A percentile compares a stretch with the other conserved stretches of the same genome.
Evolutionary conservation across 768 basidiomycete species (phyloP).

Genomic region (Ramaria sp.): DNA sequence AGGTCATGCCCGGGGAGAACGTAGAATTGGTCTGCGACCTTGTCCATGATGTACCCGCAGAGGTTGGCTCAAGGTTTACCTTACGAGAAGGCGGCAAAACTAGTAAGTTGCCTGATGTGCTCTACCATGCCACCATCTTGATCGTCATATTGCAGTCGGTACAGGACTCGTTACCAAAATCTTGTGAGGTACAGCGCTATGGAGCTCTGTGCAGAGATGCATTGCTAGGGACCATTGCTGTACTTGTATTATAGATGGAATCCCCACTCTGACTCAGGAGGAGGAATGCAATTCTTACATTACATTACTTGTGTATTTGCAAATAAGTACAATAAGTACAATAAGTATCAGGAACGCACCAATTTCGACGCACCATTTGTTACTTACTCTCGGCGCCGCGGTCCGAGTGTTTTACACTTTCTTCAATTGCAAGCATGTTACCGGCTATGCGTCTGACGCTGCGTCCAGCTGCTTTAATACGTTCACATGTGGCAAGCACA

Average conservation of each 20-base stretch:
- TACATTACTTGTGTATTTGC: background rate
- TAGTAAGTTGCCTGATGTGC: conserved; percentile 34
- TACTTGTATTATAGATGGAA: conserved; percentile 8
- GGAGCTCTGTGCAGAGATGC: background rate
- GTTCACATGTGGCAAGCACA: conserved; percentile 13
- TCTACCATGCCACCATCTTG: no score
- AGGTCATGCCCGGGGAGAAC: conserved; percentile 98
- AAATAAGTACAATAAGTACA: no score
- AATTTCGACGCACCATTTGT: background rate
- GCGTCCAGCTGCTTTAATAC: conserved; percentile 15
- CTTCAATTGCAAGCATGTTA: conserved; percentile 15
- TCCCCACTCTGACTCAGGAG: conserved; percentile 10
- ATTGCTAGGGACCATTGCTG: background rate
- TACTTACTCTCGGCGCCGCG: no score
- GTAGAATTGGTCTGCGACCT: conserved; percentile 85
- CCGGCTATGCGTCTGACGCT: conserved; percentile 22
- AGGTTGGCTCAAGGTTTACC: conserved; percentile 89
- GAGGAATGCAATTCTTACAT: background rate
- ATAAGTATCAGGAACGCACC: no score
- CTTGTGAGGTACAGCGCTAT: conserved; percentile 19
- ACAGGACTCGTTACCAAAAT: conserved; percentile 92
- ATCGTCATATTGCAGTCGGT: conserved; percentile 45
- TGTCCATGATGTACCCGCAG: conserved; percentile 78
- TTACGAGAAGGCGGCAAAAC: conserved; percentile 93
- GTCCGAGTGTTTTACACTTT: background rate